Conservation (phyloP, 306 rosid genomes). For the Corylus heterophylla region DNA sequence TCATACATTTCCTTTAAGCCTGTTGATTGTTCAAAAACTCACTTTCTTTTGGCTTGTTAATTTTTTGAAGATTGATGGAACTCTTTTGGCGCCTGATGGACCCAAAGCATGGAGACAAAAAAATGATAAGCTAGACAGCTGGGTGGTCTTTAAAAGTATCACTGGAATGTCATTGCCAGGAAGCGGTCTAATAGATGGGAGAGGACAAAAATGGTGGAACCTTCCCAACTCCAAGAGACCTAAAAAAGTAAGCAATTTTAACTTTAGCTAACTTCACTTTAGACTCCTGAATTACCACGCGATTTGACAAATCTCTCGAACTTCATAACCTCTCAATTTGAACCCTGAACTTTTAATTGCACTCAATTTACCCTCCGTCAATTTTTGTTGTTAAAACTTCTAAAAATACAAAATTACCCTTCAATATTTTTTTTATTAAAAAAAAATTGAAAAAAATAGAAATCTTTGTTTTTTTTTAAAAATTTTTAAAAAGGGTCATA, state of each 20-base stretch:
- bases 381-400: too few species aligned
- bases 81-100: conserved; percentile 55
- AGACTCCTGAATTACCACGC: too few species aligned
- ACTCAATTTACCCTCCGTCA: too few species aligned
- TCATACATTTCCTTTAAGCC: not conserved
- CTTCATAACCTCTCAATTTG: too few species aligned
- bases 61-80: conserved; percentile 49
- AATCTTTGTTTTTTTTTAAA: too few species aligned
- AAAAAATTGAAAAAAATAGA: too few species aligned
- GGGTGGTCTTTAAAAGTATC: conserved; percentile 55
- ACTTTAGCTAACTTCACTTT: too few species aligned
- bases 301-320: too few species aligned
- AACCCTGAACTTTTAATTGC: too few species aligned
- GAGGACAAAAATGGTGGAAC: conserved; percentile 70
- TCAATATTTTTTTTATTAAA: too few species aligned
- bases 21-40: not conserved
- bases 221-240: conserved; percentile 49
- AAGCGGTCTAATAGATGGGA: conserved; percentile 53
- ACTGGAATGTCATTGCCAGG: conserved; percentile 46
- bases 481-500: too few species aligned
- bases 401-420: too few species aligned
- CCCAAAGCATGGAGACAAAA: conserved; percentile 53
- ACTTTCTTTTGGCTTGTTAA: conserved; percentile 3
- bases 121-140: conserved; percentile 32
- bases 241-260: conserved; percentile 41